Evolutionary conservation across 2,329 filamentous ascomycete genomes (phyloP), one percentile per base, ranked within the genome.

Genomic region (Colletotrichum sp.): DNA sequence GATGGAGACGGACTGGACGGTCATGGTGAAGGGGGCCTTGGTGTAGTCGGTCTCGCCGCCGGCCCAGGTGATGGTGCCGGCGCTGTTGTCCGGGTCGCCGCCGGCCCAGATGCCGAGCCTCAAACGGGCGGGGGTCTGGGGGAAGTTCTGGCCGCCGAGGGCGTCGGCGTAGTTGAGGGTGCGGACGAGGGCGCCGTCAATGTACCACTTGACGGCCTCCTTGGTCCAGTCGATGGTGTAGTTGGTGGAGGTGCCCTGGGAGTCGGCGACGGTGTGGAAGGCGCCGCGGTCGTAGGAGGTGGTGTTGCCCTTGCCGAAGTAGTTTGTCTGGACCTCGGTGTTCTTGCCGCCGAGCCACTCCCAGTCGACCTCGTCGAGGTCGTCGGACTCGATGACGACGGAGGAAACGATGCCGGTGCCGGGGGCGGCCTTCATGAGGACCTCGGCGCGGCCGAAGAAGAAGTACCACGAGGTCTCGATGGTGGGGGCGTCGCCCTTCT

Each of bases 301-400:
- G 34, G 91, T 92, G 83, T 95, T 88, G 70, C 93, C 93, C 86
- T 94, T 93, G 83, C 92, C 92, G 82, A 94, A 95, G 86, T 96
- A 98, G 86, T 98, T 98, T 80, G 91, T 93, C 84, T 98, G 95
- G 5, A 95, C 94, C 79, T 95, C 87, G n/a, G 85, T 84, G 69
- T 89, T 85, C 78, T 93, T 89, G 63, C 91, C 92, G 65, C 95
- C 95, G 28, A 97, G 88, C 92, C 93, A 96, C 83, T 97, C 95
- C 91, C 93, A 95, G 82, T 96, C 95, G 77, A 97, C 95, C 86
- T 97, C 95, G 81, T 96, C 95, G 32, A 96, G 87, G 79, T 91
- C 89, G 80, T 96, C 93, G 1, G 94, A 96, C 83, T 95, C 93
- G 75, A 97, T 84, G 21, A 96, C 93, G 8, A 93, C 89, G 76